These are phyloP conservation scores for Ceratobasidium sp. DNA, from an alignment of 1,284 basidiomycete species.

Conservation along the genomic window DNA sequence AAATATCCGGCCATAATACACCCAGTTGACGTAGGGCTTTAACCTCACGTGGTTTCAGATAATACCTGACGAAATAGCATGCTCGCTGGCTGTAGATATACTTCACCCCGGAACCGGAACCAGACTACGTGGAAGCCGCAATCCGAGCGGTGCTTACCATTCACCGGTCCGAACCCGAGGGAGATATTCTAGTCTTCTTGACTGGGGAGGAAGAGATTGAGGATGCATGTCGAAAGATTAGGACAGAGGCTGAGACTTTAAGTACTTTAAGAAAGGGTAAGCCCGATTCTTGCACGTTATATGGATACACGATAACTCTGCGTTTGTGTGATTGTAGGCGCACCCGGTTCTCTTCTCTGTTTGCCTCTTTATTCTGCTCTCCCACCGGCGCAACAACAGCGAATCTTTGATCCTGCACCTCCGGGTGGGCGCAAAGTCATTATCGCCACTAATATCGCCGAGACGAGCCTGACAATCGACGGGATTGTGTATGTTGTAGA, in stretches of 20 bases:
- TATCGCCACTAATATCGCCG: slow-evolving; percentile 98
- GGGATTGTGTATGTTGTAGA: slow-evolving; percentile 99
- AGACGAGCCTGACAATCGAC: slow-evolving; percentile 97
- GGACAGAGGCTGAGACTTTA: slow-evolving; percentile 83
- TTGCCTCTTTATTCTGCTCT: slow-evolving; percentile 97
- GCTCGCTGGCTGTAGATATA: slow-evolving; percentile 64
- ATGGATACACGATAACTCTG: no score
- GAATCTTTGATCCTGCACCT: slow-evolving; percentile 97
- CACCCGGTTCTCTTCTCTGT: no score
- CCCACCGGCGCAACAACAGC: slow-evolving; percentile 96
- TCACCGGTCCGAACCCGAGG: slow-evolving; percentile 93
- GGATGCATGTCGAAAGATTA: slow-evolving; percentile 94
- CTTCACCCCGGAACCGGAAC: slow-evolving; percentile 96
- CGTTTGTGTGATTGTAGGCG: no score
- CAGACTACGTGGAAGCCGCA: slow-evolving; percentile 97
- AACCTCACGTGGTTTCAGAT: no score
- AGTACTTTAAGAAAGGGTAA: slow-evolving; percentile 28
- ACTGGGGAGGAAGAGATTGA: slow-evolving; percentile 99
- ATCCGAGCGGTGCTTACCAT: slow-evolving; percentile 98
- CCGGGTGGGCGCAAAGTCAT: slow-evolving; percentile 97
- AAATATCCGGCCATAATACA: slow-evolving; percentile 97
- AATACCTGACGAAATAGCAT: no score
- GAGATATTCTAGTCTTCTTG: slow-evolving; percentile 94
- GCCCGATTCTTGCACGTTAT: no score
- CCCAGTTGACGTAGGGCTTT: slow-evolving; percentile 80